Evolutionary conservation across 73 alveolate species (phyloP), one percentile per base, ranked within the genome.

Genomic region (Blepharisma japonicum): DNA sequence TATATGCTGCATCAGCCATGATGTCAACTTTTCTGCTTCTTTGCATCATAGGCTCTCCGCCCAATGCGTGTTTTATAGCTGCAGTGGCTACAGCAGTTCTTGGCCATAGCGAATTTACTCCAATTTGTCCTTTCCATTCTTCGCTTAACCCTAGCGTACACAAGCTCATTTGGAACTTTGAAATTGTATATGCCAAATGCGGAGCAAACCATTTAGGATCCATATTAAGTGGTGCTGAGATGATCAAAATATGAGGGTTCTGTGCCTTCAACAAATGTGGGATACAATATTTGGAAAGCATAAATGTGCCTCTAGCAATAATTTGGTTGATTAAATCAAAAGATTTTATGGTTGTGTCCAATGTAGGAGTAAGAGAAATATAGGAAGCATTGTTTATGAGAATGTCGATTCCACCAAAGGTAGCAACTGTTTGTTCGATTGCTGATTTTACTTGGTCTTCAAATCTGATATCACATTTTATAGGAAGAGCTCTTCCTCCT

Each of bases 381-480:
- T 96, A 96, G 27, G 94, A 86, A 18, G 98, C 98, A 83, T 90
- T 92, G 81, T 92, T 92, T 6, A 92, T 87, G 7, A 92, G 76
- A 51, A 92, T 87, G 66, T 92, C 98, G 71, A 92, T 86, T 55
- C 98, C 96, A 20, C 98, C 98, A 80, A 92, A 92, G 6, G 82
- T 85, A 39, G 83, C 77, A 38, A 87, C 96, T 25, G 91, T 81
- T 72, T 86, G 38, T 55, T 79, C 88, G 6, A 92, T 77, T 8
- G 98, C 96, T 4, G 83, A 87, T 68, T 83, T 68, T 0, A 92
- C 94, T 50, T 86, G 76, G 56, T 92, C 78, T 74, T 92, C 98
- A 83, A 76, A 86, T 87, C 98, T 89, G 81, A 92, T 92, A 76
- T 92, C 98, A 38, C 98, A 92, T 54, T 81, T 25, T n/a, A 89